phyloP scores from a whole-genome alignment of 257 asterid genomes.

The Primulina eburnea region DNA sequence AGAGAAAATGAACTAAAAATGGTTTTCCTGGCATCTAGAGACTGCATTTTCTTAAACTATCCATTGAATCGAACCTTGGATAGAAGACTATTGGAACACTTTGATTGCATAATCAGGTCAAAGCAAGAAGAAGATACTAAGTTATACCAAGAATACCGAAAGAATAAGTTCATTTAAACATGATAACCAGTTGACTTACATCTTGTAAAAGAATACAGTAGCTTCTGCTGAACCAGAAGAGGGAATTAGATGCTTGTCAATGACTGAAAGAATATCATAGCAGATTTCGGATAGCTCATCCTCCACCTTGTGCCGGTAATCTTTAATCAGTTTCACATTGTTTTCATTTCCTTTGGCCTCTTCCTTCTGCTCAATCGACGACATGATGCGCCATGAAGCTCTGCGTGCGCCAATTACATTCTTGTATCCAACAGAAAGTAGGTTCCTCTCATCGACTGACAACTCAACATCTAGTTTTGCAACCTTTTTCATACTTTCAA shows the following conservation, averaged over 20 bases:
- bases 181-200: slow-evolving; percentile 41
- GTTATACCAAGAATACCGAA: not conserved
- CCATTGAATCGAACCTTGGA: no score
- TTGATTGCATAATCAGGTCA: not conserved
- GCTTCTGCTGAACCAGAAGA: slow-evolving; percentile 85
- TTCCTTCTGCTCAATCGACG: slow-evolving; percentile 92
- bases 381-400: slow-evolving; percentile 96
- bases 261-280: slow-evolving; percentile 67
- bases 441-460: slow-evolving; percentile 84
- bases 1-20: not conserved
- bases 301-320: slow-evolving; percentile 77
- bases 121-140: slow-evolving; percentile 16
- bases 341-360: slow-evolving; percentile 77
- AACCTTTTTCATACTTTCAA: slow-evolving; percentile 76
- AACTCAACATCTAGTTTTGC: slow-evolving; percentile 83
- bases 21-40: no score
- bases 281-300: slow-evolving; percentile 86
- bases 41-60: no score
- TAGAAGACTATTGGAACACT: not conserved
- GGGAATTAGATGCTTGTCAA: slow-evolving; percentile 77
- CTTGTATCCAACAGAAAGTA: slow-evolving; percentile 95
- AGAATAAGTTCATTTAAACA: not conserved
- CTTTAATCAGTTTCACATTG: slow-evolving; percentile 66
- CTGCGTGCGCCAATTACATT: slow-evolving; percentile 95
- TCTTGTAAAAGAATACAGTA: slow-evolving; percentile 86